A percentile compares a stretch with the other conserved stretches of the same genome.
These are phyloP conservation scores for Phytophthora multivora DNA, from an alignment of 352 stramenopile species.

Conservation along the genomic window DNA sequence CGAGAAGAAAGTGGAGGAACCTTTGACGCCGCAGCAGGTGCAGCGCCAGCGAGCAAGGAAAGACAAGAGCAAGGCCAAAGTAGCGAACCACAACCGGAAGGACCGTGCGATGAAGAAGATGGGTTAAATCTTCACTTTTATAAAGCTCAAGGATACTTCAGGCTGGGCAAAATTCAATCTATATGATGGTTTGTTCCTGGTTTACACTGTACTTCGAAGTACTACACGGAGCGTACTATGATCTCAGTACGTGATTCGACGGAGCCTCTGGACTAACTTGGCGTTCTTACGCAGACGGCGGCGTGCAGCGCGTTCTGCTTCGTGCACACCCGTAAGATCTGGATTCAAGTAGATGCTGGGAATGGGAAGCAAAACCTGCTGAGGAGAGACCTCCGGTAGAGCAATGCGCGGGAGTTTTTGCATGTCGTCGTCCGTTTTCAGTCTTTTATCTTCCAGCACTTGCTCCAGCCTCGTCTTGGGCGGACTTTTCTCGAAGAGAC, in stretches of 20 bases:
- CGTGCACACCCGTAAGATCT: slow-evolving; percentile 43
- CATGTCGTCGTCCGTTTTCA: slow-evolving; percentile 16
- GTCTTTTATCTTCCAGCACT: slow-evolving; percentile 17
- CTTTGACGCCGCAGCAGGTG: slow-evolving; percentile 38
- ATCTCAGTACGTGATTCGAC: slow-evolving; percentile 48
- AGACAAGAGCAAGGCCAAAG: slow-evolving; percentile 82
- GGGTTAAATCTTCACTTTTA: slow-evolving; percentile 34
- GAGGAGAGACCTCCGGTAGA: slow-evolving; percentile 32
- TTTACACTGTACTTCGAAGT: neutral
- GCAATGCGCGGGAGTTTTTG: slow-evolving; percentile 15
- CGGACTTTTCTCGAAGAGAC: slow-evolving; percentile 18
- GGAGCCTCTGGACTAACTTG: slow-evolving; percentile 48
- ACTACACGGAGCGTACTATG: neutral
- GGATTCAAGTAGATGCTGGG: slow-evolving; percentile 66
- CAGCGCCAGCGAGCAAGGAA: slow-evolving; percentile 53
- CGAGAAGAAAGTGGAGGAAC: slow-evolving; percentile 32
- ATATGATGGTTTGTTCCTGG: neutral
- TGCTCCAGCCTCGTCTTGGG: slow-evolving; percentile 27
- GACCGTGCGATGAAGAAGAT: slow-evolving; percentile 84
- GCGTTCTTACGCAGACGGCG: slow-evolving; percentile 47
- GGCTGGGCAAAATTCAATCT: slow-evolving; percentile 6
- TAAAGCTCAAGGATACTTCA: neutral
- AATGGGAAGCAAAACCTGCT: slow-evolving; percentile 55
- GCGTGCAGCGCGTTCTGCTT: slow-evolving; percentile 43
- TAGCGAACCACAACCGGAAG: slow-evolving; percentile 84